Evolutionary conservation across 1,139 yeast genomes (phyloP).

Genomic region (Yamadazyma friedrichii): DNA sequence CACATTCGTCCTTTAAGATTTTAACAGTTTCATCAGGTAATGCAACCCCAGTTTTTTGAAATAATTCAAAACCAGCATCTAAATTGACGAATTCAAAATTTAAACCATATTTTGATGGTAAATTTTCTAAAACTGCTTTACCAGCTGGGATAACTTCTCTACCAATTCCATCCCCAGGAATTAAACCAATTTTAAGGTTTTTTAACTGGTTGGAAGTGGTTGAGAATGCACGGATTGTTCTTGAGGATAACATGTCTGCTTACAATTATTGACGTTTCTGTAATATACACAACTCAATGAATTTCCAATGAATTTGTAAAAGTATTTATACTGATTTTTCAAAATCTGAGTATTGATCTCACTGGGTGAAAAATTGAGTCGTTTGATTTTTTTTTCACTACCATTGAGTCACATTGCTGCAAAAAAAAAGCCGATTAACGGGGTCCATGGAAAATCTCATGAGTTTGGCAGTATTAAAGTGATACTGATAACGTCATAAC

Average conservation of each 20-base stretch:
- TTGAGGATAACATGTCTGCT: slow-evolving; percentile 1
- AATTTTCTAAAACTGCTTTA: slow-evolving; percentile 74
- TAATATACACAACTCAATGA: too few relatives aligned
- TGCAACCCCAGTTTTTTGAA: slow-evolving; percentile 91
- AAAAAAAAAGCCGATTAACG: not conserved
- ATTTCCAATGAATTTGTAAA: too few relatives aligned
- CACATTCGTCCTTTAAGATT: slow-evolving; percentile 76
- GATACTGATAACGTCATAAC: too few relatives aligned
- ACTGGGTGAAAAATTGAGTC: not conserved
- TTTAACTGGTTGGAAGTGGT: slow-evolving; percentile 31
- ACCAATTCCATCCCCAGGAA: slow-evolving; percentile 99
- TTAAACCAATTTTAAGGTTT: slow-evolving; percentile 54
- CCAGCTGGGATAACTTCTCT: slow-evolving; percentile 98
- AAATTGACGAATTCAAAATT: slow-evolving; percentile 82
- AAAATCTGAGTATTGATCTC: not conserved
- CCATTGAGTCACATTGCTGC: not conserved
- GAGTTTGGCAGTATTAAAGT: not conserved
- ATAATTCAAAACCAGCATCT: slow-evolving; percentile 92
- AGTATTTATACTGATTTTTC: too few relatives aligned
- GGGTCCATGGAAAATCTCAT: not conserved
- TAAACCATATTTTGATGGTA: slow-evolving; percentile 73
- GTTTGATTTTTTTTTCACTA: not conserved
- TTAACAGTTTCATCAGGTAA: slow-evolving; percentile 90
- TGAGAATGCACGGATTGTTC: slow-evolving; percentile 33
- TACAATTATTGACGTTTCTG: too few relatives aligned